A percentile compares a stretch with the other conserved stretches of the same genome.
phyloP scores from a whole-genome alignment of 164 flowering plant genomes.

The Magnolia sinica region DNA sequence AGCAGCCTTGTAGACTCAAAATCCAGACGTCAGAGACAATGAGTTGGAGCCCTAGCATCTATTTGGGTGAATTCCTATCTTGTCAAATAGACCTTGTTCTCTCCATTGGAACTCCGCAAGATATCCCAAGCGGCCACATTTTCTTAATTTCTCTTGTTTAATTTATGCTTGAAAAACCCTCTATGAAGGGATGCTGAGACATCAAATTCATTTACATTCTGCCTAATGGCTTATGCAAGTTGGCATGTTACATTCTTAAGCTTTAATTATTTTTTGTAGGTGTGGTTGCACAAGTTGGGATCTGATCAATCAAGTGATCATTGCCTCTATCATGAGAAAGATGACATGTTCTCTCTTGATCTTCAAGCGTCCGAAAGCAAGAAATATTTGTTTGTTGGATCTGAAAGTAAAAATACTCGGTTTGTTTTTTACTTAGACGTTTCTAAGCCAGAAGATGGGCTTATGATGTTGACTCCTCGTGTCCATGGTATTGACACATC shows the following conservation, averaged over 20 bases:
- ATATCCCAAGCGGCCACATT: not conserved
- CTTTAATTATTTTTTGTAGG: slow-evolving; percentile 12
- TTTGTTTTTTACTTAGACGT: slow-evolving; percentile 66
- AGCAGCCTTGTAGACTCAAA: too few relatives aligned
- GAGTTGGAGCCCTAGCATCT: too few relatives aligned
- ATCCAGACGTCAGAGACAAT: too few relatives aligned
- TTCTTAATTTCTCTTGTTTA: not conserved
- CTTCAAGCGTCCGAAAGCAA: slow-evolving; percentile 86
- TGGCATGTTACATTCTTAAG: not conserved
- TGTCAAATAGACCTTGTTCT: not conserved
- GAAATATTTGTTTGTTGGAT: slow-evolving; percentile 66
- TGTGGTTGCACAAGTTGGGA: slow-evolving; percentile 30
- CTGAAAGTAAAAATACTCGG: slow-evolving; percentile 80
- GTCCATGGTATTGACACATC: slow-evolving; percentile 66
- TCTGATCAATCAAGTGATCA: slow-evolving; percentile 27
- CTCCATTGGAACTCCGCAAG: not conserved
- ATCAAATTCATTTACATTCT: not conserved
- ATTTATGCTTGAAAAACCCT: not conserved
- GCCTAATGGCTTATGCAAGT: not conserved
- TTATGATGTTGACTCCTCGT: slow-evolving; percentile 73
- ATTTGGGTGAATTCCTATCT: too few relatives aligned
- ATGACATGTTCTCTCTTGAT: slow-evolving; percentile 73
- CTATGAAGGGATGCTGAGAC: not conserved
- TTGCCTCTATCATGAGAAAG: slow-evolving; percentile 35
- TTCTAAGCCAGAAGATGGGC: slow-evolving; percentile 60